Evolutionary conservation across 352 stramenopile genomes (phyloP).

Genomic region (Pythium pyrilobum): DNA sequence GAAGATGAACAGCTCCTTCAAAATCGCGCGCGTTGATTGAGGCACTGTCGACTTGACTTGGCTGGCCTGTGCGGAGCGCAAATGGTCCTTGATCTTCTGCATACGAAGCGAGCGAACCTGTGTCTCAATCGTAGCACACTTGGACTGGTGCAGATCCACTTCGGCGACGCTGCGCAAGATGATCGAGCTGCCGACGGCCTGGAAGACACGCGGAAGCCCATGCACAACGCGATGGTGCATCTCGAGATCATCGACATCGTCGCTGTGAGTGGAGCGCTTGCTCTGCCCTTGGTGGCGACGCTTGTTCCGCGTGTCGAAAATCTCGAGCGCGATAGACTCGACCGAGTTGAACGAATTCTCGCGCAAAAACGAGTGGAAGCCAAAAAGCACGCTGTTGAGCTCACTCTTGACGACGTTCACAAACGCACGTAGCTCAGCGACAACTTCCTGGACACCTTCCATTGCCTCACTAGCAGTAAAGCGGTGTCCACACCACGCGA

Average conservation of each 20-base stretch:
- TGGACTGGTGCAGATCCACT: conserved; percentile 21
- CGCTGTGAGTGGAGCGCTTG: not conserved
- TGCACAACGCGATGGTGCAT: conserved; percentile 17
- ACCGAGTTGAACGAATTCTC: conserved; percentile 77
- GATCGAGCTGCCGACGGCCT: conserved; percentile 17
- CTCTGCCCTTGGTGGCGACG: conserved; percentile 26
- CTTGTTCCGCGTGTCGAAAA: conserved; percentile 70
- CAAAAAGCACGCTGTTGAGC: conserved; percentile 58
- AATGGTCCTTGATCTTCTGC: conserved; percentile 27
- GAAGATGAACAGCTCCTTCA: conserved; percentile 21
- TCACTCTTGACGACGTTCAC: conserved; percentile 51
- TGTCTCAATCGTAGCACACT: conserved; percentile 26
- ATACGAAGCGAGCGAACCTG: conserved; percentile 21
- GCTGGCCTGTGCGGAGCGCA: conserved; percentile 4
- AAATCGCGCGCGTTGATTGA: not conserved
- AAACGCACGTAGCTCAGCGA: conserved; percentile 42
- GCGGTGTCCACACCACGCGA: conserved; percentile 76
- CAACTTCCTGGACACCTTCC: conserved; percentile 9
- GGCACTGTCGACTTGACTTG: not conserved
- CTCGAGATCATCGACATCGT: conserved; percentile 14
- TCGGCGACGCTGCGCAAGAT: conserved; percentile 19
- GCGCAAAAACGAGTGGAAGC: conserved; percentile 74
- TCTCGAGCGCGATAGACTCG: conserved; percentile 63
- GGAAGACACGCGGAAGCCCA: conserved; percentile 23
- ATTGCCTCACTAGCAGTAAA: conserved; percentile 7